Base-by-base conservation (phyloP, 148 eudicot genomes). In the Spergularia bocconei region DNA sequence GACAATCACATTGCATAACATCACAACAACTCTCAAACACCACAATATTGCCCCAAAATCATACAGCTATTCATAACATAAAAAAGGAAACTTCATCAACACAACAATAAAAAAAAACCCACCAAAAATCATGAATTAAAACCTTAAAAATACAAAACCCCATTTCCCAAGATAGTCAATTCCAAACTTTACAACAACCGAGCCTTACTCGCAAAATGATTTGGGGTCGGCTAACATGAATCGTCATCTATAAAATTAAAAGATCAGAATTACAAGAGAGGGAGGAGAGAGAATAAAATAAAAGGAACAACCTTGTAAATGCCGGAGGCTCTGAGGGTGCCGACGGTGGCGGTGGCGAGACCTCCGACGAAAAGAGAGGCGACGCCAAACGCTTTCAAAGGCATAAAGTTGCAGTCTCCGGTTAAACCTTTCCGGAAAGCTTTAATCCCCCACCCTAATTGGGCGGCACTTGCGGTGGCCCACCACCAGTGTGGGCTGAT, bases 311-410 rank as follows among this genome's bases (percentile, higher is more conserved):
- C 78, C 36, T 54, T 75, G 17, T 75, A 70, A 8, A 75, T 66
- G 39, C 78, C 78, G 51, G 71, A 66, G 4, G 78, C 71, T 3
- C 44, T 39, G 38, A 75, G 71, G 54, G 56, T 61, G 20, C 16
- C 39, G 14, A 75, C 6, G 65, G 60, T 14, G 63, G 78, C 64
- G 38, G 78, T 20, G 50, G 78, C 71, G 64, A 36, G n/a, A 16
- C 63, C 78, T 4, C 78, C 71, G 38, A 75, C 78, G 23, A 75
- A 75, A 69, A 75, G 78, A 41, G 78, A 65, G 7, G 71, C 71
- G 17, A 75, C 71, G 63, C 54, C 21, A 69, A 77, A 77, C 14
- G 79, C 74, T 5, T 69, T 77, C 17, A 70, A 29, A 14, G 79
- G 79, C 79, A 77, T 70, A 13, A 70, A 69, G 54, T 57, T 60